Conservation (phyloP, 2,329 filamentous ascomycete genomes). For the Chaetothyriales sp. region DNA sequence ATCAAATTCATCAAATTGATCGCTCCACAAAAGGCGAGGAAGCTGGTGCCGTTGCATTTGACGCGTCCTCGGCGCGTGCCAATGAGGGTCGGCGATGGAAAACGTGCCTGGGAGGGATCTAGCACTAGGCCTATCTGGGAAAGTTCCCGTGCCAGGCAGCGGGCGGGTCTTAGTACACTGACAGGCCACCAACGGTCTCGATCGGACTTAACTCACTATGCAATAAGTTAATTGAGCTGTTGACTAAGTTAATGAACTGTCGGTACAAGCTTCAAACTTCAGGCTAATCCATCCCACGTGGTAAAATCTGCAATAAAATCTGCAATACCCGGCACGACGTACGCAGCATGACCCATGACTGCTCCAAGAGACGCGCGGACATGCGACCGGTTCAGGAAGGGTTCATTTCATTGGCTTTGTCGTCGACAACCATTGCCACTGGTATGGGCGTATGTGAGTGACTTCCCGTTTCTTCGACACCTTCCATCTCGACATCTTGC, state of each 20-base stretch:
- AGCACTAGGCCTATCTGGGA: not conserved
- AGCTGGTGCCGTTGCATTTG: not conserved
- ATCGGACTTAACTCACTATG: not conserved
- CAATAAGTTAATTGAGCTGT: too few relatives aligned
- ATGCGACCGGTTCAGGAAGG: not conserved
- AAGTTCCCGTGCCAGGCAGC: not conserved
- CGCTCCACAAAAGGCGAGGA: too few relatives aligned
- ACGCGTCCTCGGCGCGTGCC: not conserved
- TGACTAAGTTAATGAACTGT: too few relatives aligned
- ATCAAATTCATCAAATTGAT: too few relatives aligned
- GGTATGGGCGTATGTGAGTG: not conserved
- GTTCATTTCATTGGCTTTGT: constrained; percentile 1
- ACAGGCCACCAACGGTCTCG: not conserved
- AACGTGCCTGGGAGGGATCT: not conserved
- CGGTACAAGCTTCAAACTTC: too few relatives aligned
- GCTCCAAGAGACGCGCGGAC: too few relatives aligned
- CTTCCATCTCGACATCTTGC: constrained; percentile 47
- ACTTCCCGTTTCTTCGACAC: constrained; percentile 29
- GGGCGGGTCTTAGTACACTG: not conserved
- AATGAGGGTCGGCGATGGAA: not conserved
- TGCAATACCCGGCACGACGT: too few relatives aligned
- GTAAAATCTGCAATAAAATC: too few relatives aligned
- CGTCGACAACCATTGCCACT: not conserved
- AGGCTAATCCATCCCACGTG: too few relatives aligned
- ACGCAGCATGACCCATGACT: too few relatives aligned